Evolutionary conservation across 768 basidiomycete species (phyloP), one percentile per base, ranked within the genome.

Genomic region (Zangia roseola): DNA sequence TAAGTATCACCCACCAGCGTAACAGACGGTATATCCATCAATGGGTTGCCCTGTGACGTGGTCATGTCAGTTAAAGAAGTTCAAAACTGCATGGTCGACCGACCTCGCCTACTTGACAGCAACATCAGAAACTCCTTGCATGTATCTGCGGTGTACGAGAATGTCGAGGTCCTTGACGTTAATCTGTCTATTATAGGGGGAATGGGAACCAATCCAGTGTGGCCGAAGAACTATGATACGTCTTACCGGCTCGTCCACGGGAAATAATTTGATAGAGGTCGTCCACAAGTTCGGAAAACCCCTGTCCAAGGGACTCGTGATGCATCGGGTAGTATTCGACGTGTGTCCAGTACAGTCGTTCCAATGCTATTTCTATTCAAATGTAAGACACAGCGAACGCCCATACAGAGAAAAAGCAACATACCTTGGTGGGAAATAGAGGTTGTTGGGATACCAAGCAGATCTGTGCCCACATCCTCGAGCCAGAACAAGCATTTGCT

Each of bases 271-370:
- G 67, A 35, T 76, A 72, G 8, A 81, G 69, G n/a, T 79, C 74
- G 20, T 80, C 74, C n/a, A 80, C 54, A 10, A 61, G 53, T 24
- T 59, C 51, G 8, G 61, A 52, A 2, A 79, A 50, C 5, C 66
- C 59, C 12, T 60, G 52, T 3, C 33, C 21, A 14, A 70, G 50
- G 56, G 83, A 81, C 61, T 36, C 25, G 10, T 71, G 52, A 58
- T 84, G 82, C 63, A 76, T 78, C 1, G 79, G 80, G 60, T 80
- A 83, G 49, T 73, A 75, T 59, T 84, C 81, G 9, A 81, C 67
- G 53, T 86, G 83, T 10, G 52, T 58, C 83, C 82, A 85, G 54
- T 79, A 85, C n/a, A n/a, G n/a, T n/a, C n/a, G n/a, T n/a, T n/a
- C n/a, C n/a, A n/a, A n/a, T n/a, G n/a, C n/a, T n/a, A n/a, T n/a